A percentile compares a stretch with the other conserved stretches of the same genome.
Conservation (phyloP, 306 rosid genomes). For the Acacia confusa region DNA sequence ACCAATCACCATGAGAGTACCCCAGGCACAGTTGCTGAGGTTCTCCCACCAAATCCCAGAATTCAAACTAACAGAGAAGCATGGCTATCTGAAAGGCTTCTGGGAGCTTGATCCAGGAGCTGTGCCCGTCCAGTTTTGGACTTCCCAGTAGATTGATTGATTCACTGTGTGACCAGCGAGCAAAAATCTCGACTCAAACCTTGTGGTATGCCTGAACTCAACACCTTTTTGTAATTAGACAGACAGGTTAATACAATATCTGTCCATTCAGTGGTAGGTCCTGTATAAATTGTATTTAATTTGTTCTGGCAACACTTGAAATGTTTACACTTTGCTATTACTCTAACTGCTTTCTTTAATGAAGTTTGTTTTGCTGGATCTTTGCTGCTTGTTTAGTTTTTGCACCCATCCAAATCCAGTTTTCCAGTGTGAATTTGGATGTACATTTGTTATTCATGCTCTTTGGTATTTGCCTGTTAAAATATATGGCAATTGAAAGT, state of each 20-base stretch:
- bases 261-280: conserved; percentile 11
- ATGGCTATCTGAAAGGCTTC: conserved; percentile 64
- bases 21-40: conserved; percentile 56
- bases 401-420: neutral
- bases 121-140: conserved; percentile 48
- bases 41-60: conserved; percentile 90
- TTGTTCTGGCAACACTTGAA: conserved; percentile 15
- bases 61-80: conserved; percentile 65
- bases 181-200: neutral
- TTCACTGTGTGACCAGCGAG: conserved; percentile 25
- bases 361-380: conserved; percentile 28
- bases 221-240: conserved; percentile 28
- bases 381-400: conserved; percentile 9
- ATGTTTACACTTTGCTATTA: conserved; percentile 24
- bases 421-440: neutral
- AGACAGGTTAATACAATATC: conserved; percentile 13
- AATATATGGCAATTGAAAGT: neutral
- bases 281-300: neutral
- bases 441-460: neutral
- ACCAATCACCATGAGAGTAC: conserved; percentile 39
- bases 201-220: conserved; percentile 20
- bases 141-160: neutral
- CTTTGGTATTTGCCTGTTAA: neutral
- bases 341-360: conserved; percentile 24
- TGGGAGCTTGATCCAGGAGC: conserved; percentile 92